Percentiles rank a stretch among this genome's conserved stretches.
These are phyloP conservation scores for Bacidia rubella DNA, from an alignment of 495 filamentous ascomycete species.

Conservation along the genomic window DNA sequence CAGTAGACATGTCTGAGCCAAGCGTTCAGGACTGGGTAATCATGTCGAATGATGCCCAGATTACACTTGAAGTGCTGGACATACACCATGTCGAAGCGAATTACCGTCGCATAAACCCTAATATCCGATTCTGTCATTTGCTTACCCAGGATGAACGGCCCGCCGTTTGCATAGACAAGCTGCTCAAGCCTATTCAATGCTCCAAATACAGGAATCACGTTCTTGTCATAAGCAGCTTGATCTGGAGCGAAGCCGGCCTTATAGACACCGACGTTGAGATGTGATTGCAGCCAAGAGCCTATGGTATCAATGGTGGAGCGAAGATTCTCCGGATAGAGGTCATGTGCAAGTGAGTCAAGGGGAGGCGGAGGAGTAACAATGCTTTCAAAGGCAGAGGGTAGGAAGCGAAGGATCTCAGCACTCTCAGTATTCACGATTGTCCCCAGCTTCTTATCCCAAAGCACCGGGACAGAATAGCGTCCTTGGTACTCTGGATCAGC, in stretches of 20 bases:
- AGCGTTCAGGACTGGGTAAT: conserved; percentile 36
- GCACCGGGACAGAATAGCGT: conserved; percentile 38
- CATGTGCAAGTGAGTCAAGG: conserved; percentile 14
- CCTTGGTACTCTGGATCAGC: conserved; percentile 39
- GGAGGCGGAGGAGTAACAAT: conserved; percentile 23
- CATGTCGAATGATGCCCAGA: conserved; percentile 36
- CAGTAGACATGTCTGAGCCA: conserved; percentile 42
- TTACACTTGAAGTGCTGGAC: conserved; percentile 48
- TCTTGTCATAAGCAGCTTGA: conserved; percentile 35
- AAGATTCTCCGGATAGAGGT: conserved; percentile 33
- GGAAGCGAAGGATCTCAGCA: conserved; percentile 36
- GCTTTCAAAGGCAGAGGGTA: conserved; percentile 35
- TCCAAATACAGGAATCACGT: conserved; percentile 32
- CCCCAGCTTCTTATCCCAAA: conserved; percentile 39
- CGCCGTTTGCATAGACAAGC: conserved; percentile 28
- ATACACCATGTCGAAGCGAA: conserved; percentile 39
- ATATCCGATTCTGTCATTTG: conserved; percentile 39
- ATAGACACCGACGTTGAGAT: conserved; percentile 41
- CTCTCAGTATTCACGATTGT: conserved; percentile 42
- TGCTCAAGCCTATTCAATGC: conserved; percentile 39
- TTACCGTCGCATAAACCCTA: conserved; percentile 33
- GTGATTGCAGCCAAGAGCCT: conserved; percentile 30
- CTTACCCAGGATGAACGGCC: conserved; percentile 34
- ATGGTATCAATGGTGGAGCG: conserved; percentile 31
- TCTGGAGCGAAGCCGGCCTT: conserved; percentile 38